Base-by-base conservation (phyloP, 2,329 filamentous ascomycete species). In the Zymoseptoria pseudotritici region DNA sequence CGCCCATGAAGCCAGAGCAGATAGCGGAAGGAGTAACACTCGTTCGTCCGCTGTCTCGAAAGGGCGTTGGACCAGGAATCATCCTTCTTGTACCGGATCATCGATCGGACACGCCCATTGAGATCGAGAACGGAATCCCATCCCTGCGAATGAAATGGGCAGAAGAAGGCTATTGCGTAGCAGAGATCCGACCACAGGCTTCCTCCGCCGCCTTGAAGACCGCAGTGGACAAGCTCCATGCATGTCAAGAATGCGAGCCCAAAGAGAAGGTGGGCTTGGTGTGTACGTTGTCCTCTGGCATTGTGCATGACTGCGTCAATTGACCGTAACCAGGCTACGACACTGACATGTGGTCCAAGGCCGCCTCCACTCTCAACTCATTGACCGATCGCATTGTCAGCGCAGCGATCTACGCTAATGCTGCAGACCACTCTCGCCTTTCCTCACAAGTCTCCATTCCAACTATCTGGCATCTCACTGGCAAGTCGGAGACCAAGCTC, bases 101-200 rank as follows among this genome's bases (percentile, higher is more conserved):
- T 7, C 56, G 63, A 52, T 54, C 54, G 19, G 9, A 42, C 24
- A 56, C 61, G 2, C 56, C 63, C 10, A 29, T 64, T n/a, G 63
- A 65, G 21, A 65, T 67, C 11, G 50, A 65, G 58, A 58, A 67
- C 54, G 65, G 65, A 4, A 65, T 67, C n/a, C 65, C 65, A 22
- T 65, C 63, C 11, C 53, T 65, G 26, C 61, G 63, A 22, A 67
- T 65, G 61, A 90, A 89, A 72, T 89, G 87, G 87, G 86, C 86
- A 0, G 86, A 90, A 69, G 87, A 90, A 70, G 85, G 86, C 0
- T 89, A 83, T 64, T 76, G 82, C 0, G 84, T 89, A 2, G 83
- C 77, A 0, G 80, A 87, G 69, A 69, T 88, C 0, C 68, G 73
- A 2, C 66, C 75, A 1, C 65, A 63, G n/a, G 63, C 65, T 26